Evolutionary conservation across 176 grass and related monocot species (phyloP), one percentile per base, ranked within the genome.

Genomic region (Bromus sterilis): DNA sequence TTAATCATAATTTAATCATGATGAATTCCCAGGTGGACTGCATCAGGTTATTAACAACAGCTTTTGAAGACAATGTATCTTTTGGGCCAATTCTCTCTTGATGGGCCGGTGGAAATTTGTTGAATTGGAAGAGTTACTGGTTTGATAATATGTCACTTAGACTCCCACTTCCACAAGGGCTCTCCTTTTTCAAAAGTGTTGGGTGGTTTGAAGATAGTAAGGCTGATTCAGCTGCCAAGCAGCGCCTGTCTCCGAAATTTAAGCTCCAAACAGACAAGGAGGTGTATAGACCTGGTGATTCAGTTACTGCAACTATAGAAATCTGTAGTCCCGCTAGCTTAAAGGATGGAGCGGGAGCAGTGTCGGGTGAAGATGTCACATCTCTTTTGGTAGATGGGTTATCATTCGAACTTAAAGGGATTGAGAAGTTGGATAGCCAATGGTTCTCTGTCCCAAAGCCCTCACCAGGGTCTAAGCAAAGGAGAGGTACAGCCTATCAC

Each of bases 361-460:
- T 51, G 18, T 67, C 28, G 0, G 62, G 51, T 0, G 83, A 84
- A 33, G 79, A 82, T 67, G 20, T 31, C 23, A 43, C 80, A 20
- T 94, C 90, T 1, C 88, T 98, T 23, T 93, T 98, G 75, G 49
- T 98, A 37, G 95, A 93, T 87, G 76, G 56, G 8, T 72, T 98
- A 56, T 87, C 88, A 6, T 98, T 94, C 24, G 92, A 98, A 68
- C 60, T 98, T 25, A 94, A 93, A 80, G 95, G 95, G 43, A 85
- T 98, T 20, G 95, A 98, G 92, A 98, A 94, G 76, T 74, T 98
- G 86, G 95, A 98, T 66, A 89, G 44, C 11, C 93, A 95, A 60
- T 98, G 93, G 93, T 98, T 91, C 79, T 86, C 96, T 49, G 89
- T 88, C 51, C 79, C 75, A 33, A 93, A 94, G 82, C 89, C 90